phyloP scores from a whole-genome alignment of 768 basidiomycete species.

The Pisolithus orientalis region DNA sequence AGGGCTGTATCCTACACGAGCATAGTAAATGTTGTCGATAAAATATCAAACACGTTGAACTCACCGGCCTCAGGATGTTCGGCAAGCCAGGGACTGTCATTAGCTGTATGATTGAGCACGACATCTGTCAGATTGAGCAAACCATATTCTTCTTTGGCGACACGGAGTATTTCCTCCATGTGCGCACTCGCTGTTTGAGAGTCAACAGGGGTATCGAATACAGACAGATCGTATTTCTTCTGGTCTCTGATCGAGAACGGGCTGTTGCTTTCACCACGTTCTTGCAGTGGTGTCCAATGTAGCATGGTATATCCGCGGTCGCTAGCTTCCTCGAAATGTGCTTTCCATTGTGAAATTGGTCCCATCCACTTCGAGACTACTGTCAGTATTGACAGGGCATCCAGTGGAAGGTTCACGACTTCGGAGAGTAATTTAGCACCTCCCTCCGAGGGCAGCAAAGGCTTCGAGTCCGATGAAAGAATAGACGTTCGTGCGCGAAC shows the following conservation, averaged over 20 bases:
- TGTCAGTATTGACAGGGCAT: conserved; percentile 84
- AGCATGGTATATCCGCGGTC: conserved; percentile 96
- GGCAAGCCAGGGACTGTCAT: conserved; percentile 85
- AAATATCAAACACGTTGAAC: conserved; percentile 13
- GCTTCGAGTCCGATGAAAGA: conserved; percentile 47
- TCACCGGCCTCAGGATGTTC: conserved; percentile 94
- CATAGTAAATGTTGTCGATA: conserved; percentile 2
- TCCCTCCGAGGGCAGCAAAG: conserved; percentile 46
- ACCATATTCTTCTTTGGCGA: conserved; percentile 81
- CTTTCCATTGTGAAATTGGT: conserved; percentile 65
- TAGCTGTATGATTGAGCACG: conserved; percentile 95
- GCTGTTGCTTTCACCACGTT: conserved; percentile 81
- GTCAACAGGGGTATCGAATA: conserved; percentile 47
- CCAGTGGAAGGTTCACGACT: conserved; percentile 68
- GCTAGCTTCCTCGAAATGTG: conserved; percentile 76
- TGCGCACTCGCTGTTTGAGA: conserved; percentile 47
- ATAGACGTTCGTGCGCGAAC: conserved; percentile 69
- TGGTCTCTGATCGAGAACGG: conserved; percentile 95
- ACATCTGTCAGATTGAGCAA: conserved; percentile 89
- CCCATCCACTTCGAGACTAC: conserved; percentile 99
- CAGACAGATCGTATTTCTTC: conserved; percentile 67
- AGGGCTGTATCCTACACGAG: conserved; percentile 71
- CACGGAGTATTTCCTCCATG: conserved; percentile 57
- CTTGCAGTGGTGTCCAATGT: conserved; percentile 93
- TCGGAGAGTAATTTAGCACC: conserved; percentile 48